Evolutionary conservation across 2,329 filamentous ascomycete genomes (phyloP), one percentile per base, ranked within the genome.

Genomic region (Fusarium annulatum): DNA sequence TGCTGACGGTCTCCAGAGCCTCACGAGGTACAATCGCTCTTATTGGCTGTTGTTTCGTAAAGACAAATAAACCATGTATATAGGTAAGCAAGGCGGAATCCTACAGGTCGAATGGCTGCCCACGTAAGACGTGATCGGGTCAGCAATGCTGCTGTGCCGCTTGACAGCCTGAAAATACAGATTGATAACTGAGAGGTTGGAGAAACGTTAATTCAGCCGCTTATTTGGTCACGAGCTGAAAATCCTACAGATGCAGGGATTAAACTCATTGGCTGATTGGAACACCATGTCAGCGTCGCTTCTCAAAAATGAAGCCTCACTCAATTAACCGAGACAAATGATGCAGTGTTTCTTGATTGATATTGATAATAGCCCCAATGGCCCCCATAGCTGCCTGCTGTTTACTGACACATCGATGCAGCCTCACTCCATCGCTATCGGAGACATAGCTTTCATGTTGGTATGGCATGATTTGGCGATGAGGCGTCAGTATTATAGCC

Each of bases 11-110:
- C 16, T 18, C 9, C 7, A 23, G 10, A 56, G 38, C 36, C 36
- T 56, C 5, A 21, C 4, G 21, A 23, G 16, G 5, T 21, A 26
- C 19, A 19, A 1, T n/a, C 3, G 0, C 3, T 36, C n/a, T 33
- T 3, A 34, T 46, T 34, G 28, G 39, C 38, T 57, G 5, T n/a
- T n/a, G 39, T 15, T n/a, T 14, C 39, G 33, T 33, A 33, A 33
- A 33, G 30, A 23, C 39, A 45, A 33, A 1, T 7, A 15, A 26
- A n/a, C 28, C 41, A 58, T 33, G 18, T 48, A 19, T 3, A 21
- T 1, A 1, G 0, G 30, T 36, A 49, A 48, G 28, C 55, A 28
- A 11, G 41, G 55, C 23, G 7, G 14, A 58, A 49, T 58, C 41
- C 19, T 28, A n/a, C 30, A 36, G 23, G 36, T 15, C 23, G 23